phyloP scores from a whole-genome alignment of 1,284 basidiomycete genomes.

The Puccinia polysora region DNA sequence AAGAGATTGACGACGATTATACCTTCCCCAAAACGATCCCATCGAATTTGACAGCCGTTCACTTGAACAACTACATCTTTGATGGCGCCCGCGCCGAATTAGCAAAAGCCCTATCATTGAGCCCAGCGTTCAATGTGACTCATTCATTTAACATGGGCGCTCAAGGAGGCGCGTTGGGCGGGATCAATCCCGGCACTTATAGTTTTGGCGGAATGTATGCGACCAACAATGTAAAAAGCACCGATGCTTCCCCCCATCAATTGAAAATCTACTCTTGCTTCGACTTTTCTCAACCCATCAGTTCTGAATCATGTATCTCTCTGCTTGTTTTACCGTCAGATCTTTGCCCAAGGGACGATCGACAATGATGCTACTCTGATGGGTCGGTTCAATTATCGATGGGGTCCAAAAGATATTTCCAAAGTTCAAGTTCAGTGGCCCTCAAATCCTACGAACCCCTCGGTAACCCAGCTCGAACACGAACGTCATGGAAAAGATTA shows the following conservation, averaged over 20 bases:
- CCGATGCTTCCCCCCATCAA: neutral
- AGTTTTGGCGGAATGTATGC: constrained; percentile 93
- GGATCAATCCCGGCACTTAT: constrained; percentile 68
- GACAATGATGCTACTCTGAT: constrained; percentile 89
- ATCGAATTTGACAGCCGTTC: constrained; percentile 63
- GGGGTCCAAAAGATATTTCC: constrained; percentile 72
- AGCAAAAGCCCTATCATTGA: constrained; percentile 85
- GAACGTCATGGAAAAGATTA: constrained; percentile 88
- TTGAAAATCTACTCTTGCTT: too few relatives aligned
- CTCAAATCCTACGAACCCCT: constrained; percentile 54
- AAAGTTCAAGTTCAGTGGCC: constrained; percentile 81
- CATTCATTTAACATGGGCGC: constrained; percentile 88
- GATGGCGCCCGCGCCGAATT: constrained; percentile 95
- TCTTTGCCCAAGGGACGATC: constrained; percentile 86
- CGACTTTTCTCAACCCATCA: neutral
- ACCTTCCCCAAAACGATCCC: too few relatives aligned
- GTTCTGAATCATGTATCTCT: constrained; percentile 25
- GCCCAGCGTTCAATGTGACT: constrained; percentile 94
- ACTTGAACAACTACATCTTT: constrained; percentile 89
- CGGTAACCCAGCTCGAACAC: constrained; percentile 83
- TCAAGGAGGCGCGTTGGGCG: constrained; percentile 50
- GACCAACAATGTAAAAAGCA: constrained; percentile 65
- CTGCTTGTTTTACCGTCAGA: constrained; percentile 56
- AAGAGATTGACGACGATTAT: neutral
- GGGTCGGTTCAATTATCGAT: constrained; percentile 82